Evolutionary conservation across 805 yeast genomes (phyloP), one percentile per base, ranked within the genome.

Genomic region (Cyberlindnera meyerae): DNA sequence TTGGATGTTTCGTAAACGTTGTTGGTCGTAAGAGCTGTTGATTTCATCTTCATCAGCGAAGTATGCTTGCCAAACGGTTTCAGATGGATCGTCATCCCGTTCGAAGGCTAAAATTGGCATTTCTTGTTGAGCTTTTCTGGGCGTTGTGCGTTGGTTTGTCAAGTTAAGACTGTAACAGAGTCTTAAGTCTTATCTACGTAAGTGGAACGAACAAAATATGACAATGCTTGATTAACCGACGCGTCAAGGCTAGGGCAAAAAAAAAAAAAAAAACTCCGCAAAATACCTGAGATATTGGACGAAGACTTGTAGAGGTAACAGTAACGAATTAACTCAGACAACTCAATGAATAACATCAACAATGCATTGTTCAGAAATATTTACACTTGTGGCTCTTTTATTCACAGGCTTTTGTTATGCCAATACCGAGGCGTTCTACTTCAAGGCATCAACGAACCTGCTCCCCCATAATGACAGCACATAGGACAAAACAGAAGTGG

Each of bases 401-500:
- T 8, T 21, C 11, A 11, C 24, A 21, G n/a, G n/a, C n/a, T n/a
- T 11, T 6, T 31, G 22, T 24, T 4, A 4, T 9, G 54, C 49
- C 3, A 49, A 50, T 25, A 48, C 54, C 1, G 54, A 50, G 24
- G 51, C 53, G 1, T 45, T 49, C 29, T 49, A 31, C 26, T 47
- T 42, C 39, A 28, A 33, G 18, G 32, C 30, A 4, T 39, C 42
- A 4, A 11, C 12, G 6, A 15, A 27, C 20, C 26, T 18, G 12
- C 28, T 25, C 21, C 16, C 27, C 11, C 20, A 13, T 7, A 36
- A 33, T 25, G 28, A 34, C 33, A 24, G 21, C 24, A 28, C 33
- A 5, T 11, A 12, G 7, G 24, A n/a, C n/a, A n/a, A n/a, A 8
- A 24, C 34, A 5, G 25, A 20, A 1, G 16, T 20, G 9, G 32